These are phyloP conservation scores for Parachaetomium inaequale DNA, from an alignment of 495 filamentous ascomycete genomes.

Conservation along the genomic window DNA sequence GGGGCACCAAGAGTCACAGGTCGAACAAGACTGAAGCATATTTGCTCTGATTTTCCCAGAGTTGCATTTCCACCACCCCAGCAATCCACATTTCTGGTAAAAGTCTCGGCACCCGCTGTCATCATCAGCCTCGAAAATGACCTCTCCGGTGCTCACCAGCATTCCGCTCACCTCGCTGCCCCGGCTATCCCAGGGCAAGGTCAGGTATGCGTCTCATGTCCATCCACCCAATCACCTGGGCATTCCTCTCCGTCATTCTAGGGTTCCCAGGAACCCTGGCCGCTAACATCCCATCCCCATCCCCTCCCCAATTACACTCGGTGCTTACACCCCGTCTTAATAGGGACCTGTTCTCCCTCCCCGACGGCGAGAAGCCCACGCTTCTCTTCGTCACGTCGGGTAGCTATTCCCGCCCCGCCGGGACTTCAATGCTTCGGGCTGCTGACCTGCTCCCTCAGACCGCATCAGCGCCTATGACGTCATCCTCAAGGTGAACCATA, in stretches of 20 bases:
- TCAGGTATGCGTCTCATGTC: slow-evolving; percentile 54
- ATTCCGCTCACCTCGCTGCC: slow-evolving; percentile 12
- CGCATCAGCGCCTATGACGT: slow-evolving; percentile 95
- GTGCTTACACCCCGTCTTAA: background rate
- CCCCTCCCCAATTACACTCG: no score
- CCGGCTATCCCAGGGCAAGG: slow-evolving; percentile 53
- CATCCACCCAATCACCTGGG: background rate
- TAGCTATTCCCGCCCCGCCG: background rate
- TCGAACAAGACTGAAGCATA: background rate
- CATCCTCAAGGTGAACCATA: slow-evolving; percentile 52
- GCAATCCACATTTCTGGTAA: background rate
- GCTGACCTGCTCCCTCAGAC: slow-evolving; percentile 45
- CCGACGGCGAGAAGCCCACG: slow-evolving; percentile 66
- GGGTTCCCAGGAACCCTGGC: background rate
- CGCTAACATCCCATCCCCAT: background rate
- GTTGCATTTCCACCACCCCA: background rate
- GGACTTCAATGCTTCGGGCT: background rate
- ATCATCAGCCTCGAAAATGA: background rate
- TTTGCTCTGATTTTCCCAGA: no score
- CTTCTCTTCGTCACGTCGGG: slow-evolving; percentile 73
- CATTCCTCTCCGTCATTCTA: background rate
- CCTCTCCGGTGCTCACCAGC: slow-evolving; percentile 3
- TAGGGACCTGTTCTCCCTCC: slow-evolving; percentile 46
- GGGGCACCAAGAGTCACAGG: background rate
- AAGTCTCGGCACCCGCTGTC: background rate